Evolutionary conservation across 305 asterid genomes (phyloP).

Genomic region (Fraxinus sp.): DNA sequence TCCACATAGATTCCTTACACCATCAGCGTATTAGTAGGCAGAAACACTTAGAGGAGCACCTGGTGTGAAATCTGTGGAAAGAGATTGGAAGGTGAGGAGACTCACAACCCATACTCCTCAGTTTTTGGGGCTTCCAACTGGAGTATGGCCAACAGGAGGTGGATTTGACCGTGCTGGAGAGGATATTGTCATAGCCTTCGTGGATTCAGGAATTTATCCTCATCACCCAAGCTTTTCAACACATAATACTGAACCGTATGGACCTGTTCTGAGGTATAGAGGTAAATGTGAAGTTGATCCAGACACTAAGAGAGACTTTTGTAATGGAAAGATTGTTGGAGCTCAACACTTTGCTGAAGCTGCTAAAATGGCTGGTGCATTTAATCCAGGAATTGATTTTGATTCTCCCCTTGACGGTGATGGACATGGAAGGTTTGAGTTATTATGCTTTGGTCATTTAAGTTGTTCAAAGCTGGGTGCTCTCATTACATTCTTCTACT

Average conservation of each 20-base stretch:
- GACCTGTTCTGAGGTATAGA: slow-evolving; percentile 75
- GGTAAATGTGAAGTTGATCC: slow-evolving; percentile 91
- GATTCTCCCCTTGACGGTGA: slow-evolving; percentile 98
- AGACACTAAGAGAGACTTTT: slow-evolving; percentile 61
- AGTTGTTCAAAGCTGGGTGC: not conserved
- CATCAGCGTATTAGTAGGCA: slow-evolving; percentile 67
- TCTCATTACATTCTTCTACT: slow-evolving; percentile 11
- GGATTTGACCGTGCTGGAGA: slow-evolving; percentile 97
- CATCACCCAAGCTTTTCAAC: slow-evolving; percentile 86
- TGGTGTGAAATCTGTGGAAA: slow-evolving; percentile 84
- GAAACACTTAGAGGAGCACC: slow-evolving; percentile 75
- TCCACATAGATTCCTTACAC: slow-evolving; percentile 42
- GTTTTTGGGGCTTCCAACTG: slow-evolving; percentile 96
- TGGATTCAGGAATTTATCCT: slow-evolving; percentile 93
- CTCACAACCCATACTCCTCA: slow-evolving; percentile 98
- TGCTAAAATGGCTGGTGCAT: slow-evolving; percentile 91
- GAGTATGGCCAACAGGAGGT: slow-evolving; percentile 98
- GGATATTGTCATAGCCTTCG: slow-evolving; percentile 83
- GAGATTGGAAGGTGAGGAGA: slow-evolving; percentile 96
- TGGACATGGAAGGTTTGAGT: slow-evolving; percentile 94
- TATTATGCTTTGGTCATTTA: slow-evolving; percentile 17
- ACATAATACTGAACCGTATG: slow-evolving; percentile 71
- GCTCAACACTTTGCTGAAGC: slow-evolving; percentile 99
- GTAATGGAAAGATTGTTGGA: slow-evolving; percentile 97
- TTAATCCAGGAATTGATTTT: slow-evolving; percentile 71